phyloP scores from a whole-genome alignment of 2,329 filamentous ascomycete genomes.

The Ceratocystis diversiconidia region DNA sequence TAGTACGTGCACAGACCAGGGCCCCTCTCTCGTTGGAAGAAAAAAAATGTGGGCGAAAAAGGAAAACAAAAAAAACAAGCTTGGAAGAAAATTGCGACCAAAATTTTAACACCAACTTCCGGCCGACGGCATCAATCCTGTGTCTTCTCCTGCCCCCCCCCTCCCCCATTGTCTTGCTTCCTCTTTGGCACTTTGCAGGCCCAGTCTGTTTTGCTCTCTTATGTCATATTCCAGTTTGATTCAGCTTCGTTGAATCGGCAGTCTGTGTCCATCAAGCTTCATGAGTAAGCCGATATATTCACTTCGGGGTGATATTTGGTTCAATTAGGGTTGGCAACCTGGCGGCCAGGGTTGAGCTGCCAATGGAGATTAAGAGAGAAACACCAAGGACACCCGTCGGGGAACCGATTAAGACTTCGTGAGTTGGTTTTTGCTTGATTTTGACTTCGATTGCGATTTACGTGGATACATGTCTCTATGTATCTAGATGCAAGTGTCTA shows the following conservation, averaged over 20 bases:
- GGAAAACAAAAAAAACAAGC: not conserved
- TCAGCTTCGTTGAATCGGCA: not conserved
- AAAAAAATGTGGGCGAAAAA: not conserved
- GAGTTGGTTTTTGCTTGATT: slow-evolving; percentile 19
- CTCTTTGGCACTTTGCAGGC: not conserved
- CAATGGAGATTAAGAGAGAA: slow-evolving; percentile 19
- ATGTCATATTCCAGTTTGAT: not conserved
- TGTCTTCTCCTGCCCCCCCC: not conserved
- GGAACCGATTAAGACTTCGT: slow-evolving; percentile 28
- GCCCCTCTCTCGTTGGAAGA: not conserved
- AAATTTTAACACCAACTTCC: not conserved
- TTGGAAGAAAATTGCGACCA: not conserved
- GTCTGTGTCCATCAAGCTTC: not conserved
- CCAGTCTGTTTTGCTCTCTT: not conserved
- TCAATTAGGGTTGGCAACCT: not conserved
- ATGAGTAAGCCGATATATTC: not conserved
- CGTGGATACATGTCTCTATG: not conserved
- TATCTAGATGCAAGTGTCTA: not conserved
- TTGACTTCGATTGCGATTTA: not conserved
- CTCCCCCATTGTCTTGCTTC: not conserved
- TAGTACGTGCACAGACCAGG: not conserved
- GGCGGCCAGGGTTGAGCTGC: not conserved
- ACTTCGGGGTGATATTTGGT: not conserved
- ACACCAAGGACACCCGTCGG: slow-evolving; percentile 23
- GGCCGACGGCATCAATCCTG: slow-evolving; percentile 6